These are phyloP conservation scores for Triticum aestivum DNA, from an alignment of 176 grass and related monocot genomes.

Conservation along the genomic window DNA sequence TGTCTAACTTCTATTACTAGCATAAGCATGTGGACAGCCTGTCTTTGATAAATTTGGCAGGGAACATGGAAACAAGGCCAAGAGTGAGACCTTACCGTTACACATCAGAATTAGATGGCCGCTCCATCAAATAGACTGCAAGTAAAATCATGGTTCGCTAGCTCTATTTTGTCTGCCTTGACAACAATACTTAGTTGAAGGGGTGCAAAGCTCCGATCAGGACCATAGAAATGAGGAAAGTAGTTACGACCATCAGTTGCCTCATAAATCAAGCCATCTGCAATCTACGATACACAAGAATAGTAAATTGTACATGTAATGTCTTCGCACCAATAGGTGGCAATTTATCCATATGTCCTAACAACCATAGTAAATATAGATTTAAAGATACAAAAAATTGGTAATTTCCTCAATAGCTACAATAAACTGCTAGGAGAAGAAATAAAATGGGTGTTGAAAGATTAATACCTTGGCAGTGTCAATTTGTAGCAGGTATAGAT, in stretches of 20 bases:
- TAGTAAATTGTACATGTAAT: background rate
- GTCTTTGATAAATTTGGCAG: background rate
- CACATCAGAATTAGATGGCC: background rate
- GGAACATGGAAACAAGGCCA: background rate
- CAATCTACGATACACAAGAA: constrained; percentile 43
- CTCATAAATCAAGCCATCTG: constrained; percentile 74
- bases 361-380: too few relatives aligned
- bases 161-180: constrained; percentile 58
- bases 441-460: constrained; percentile 1
- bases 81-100: background rate
- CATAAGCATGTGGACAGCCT: background rate
- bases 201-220: constrained; percentile 53
- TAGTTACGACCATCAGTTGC: constrained; percentile 51
- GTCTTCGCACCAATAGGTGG: background rate
- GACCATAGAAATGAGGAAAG: constrained; percentile 92
- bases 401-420: background rate
- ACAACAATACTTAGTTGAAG: constrained; percentile 41
- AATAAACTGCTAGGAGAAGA: background rate
- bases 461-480: constrained; percentile 55
- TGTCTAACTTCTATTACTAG: background rate
- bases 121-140: constrained; percentile 53
- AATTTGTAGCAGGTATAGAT: constrained; percentile 69
- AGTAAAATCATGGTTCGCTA: constrained; percentile 40
- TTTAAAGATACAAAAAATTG: background rate
- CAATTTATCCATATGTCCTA: background rate